These are phyloP conservation scores for Zopfochytrium polystomum DNA, from an alignment of 371 early-diverging fungal genomes.

Conservation along the genomic window DNA sequence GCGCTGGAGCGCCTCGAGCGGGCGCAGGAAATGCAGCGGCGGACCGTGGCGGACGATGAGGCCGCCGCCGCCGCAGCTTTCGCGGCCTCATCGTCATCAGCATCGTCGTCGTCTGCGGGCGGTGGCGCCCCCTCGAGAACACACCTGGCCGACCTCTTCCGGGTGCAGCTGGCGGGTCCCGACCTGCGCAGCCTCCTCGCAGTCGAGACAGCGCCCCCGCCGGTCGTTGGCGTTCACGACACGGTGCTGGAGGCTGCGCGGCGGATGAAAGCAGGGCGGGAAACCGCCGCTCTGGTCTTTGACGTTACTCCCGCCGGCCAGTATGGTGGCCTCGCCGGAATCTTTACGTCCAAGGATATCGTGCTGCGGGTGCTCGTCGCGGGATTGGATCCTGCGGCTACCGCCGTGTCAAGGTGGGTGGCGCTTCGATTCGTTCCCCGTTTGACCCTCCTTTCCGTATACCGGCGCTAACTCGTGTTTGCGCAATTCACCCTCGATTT, in stretches of 20 bases:
- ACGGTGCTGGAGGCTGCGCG: constrained; percentile 82
- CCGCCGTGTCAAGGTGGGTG: constrained; percentile 74
- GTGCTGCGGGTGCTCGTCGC: constrained; percentile 95
- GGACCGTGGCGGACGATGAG: constrained; percentile 60
- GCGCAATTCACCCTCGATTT: not conserved
- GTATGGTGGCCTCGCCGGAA: constrained; percentile 73
- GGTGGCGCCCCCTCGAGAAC: not conserved
- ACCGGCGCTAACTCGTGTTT: too few species aligned
- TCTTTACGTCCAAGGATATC: constrained; percentile 91
- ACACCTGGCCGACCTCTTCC: constrained; percentile 22
- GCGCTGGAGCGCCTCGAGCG: constrained; percentile 89
- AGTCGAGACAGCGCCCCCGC: constrained; percentile 35
- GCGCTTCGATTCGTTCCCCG: not conserved
- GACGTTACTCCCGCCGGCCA: constrained; percentile 14
- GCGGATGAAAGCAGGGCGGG: constrained; percentile 75
- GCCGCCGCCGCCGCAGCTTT: not conserved
- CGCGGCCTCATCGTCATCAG: not conserved
- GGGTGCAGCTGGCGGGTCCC: constrained; percentile 58
- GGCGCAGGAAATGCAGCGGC: constrained; percentile 24
- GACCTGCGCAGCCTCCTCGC: constrained; percentile 71
- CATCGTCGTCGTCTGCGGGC: constrained; percentile 1
- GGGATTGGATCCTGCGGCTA: constrained; percentile 80
- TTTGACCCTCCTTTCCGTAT: constrained; percentile 6
- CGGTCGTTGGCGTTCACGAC: constrained; percentile 72
- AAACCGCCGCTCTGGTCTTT: constrained; percentile 88